Evolutionary conservation across 768 basidiomycete species (phyloP).

Genomic region (Pulveroboletus frians): DNA sequence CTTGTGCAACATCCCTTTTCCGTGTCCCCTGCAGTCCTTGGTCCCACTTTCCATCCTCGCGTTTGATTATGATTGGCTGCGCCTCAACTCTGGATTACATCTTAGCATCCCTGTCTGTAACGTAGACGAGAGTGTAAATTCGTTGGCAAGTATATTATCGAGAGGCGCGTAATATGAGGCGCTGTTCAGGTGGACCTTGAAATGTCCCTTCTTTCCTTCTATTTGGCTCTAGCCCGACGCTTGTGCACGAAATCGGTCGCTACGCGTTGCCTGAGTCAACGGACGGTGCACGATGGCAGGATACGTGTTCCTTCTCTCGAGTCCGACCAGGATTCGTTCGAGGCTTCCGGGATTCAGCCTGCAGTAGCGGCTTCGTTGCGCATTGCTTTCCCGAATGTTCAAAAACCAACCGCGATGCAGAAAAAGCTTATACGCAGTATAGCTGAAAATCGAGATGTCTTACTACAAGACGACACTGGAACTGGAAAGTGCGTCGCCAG

Average conservation of each 20-base stretch:
- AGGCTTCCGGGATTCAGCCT: slow-evolving; percentile 48
- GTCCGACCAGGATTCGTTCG: slow-evolving; percentile 34
- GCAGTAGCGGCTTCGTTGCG: slow-evolving; percentile 46
- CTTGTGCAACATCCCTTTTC: background rate
- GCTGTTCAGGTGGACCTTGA: slow-evolving; percentile 12
- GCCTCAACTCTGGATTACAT: slow-evolving; percentile 2
- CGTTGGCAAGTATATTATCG: background rate
- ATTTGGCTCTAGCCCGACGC: slow-evolving; percentile 9
- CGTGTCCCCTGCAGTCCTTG: slow-evolving; percentile 7
- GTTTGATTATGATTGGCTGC: slow-evolving; percentile 2
- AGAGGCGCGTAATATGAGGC: background rate
- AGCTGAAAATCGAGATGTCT: slow-evolving; percentile 49
- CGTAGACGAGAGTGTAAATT: slow-evolving; percentile 8
- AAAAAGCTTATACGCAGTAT: slow-evolving; percentile 58
- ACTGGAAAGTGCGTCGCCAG: slow-evolving; percentile 63
- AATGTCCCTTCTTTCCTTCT: slow-evolving; percentile 23
- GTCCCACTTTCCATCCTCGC: slow-evolving; percentile 27
- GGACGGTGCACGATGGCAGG: slow-evolving; percentile 7
- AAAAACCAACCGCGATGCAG: slow-evolving; percentile 56
- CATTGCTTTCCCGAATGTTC: slow-evolving; percentile 57
- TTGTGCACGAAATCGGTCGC: slow-evolving; percentile 18
- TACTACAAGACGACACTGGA: slow-evolving; percentile 69
- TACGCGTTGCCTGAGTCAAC: slow-evolving; percentile 27
- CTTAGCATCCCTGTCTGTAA: slow-evolving; percentile 9
- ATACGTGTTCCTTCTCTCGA: background rate